Base-by-base conservation (phyloP, 163 green algal genomes). In the Scenedesmus sp. region DNA sequence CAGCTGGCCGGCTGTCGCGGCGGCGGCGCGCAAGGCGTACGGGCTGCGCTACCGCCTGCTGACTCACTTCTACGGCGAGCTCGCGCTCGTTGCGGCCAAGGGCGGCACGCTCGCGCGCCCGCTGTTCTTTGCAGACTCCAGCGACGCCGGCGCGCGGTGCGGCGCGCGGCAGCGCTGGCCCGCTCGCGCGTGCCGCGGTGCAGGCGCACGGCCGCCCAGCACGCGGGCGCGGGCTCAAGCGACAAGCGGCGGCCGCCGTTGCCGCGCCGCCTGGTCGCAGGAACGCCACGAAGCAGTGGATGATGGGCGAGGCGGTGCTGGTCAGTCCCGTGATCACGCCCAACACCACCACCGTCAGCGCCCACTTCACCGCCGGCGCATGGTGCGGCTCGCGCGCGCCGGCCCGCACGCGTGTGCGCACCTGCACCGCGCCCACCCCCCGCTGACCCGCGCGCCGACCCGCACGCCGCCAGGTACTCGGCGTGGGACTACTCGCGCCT, bases 1-100 rank as follows among this genome's bases (percentile, higher is more conserved):
- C 56, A 63, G 81, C 18, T 93, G 89, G 89, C 63, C 74, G 0
- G 34, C 67, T 17, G 81, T 89, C 10, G 62, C 73, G 1, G 83
- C 79, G 15, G 85, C 86, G 0, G 81, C 60, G 18, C 70, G 81
- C 28, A 67, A 67, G 3, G 85, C 77, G 2, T 78, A 91, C 39
- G 51, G 57, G 22, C 44, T 91, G 74, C 86, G 89, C 9, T 80
- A 80, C 71, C 58, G 63, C 44, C 42, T 80, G 71, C 58, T 80
- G 29, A 80, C 24, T 22, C 71, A 80, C 71, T 50, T 80, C 28
- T 80, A 80, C 39, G 26, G 71, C 15, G 39, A 3, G 1, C 47
- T 80, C 24, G 71, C 45, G 18, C 24, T 80, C 28, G 71, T 58
- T 2, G 34, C 63, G 6, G 9, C 34, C 17, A 80, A 72, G 71